A percentile compares a stretch with the other conserved stretches of the same genome.
phyloP scores from a whole-genome alignment of 768 basidiomycete genomes.

The Boletus insuetus region DNA sequence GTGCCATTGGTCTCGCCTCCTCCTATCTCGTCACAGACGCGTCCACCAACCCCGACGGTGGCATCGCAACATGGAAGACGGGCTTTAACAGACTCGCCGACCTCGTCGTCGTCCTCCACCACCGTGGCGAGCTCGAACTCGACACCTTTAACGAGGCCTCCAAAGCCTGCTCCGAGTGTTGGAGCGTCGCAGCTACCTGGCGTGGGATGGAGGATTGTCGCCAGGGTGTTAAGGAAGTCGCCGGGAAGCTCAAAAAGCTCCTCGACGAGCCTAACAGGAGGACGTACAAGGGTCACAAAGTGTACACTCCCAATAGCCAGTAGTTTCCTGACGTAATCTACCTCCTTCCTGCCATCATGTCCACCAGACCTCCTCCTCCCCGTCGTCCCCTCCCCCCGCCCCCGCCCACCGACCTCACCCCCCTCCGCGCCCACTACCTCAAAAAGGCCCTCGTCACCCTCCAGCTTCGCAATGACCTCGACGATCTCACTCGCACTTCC shows the following conservation, averaged over 20 bases:
- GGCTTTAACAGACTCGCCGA: constrained; percentile 73
- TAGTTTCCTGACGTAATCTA: constrained; percentile 15
- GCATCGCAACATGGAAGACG: constrained; percentile 58
- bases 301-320: constrained; percentile 29
- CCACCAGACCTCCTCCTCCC: constrained; percentile 11
- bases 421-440: constrained; percentile 94
- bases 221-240: constrained; percentile 59
- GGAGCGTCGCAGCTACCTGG: constrained; percentile 71
- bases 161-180: constrained; percentile 72
- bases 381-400: not conserved
- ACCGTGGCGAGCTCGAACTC: constrained; percentile 64
- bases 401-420: constrained; percentile 50
- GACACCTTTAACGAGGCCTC: constrained; percentile 68
- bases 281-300: constrained; percentile 32
- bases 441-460: constrained; percentile 93
- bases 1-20: constrained; percentile 66
- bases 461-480: constrained; percentile 79
- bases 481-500: constrained; percentile 57
- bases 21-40: constrained; percentile 79
- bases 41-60: constrained; percentile 55
- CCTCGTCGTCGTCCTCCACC: constrained; percentile 68
- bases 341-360: not conserved
- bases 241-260: constrained; percentile 54
- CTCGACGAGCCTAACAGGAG: constrained; percentile 35
- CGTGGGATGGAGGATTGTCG: constrained; percentile 61